A percentile compares a stretch with the other conserved stretches of the same genome.
phyloP scores from a whole-genome alignment of 2,329 filamentous ascomycete genomes.

The Chrysoporthe cubensis region DNA sequence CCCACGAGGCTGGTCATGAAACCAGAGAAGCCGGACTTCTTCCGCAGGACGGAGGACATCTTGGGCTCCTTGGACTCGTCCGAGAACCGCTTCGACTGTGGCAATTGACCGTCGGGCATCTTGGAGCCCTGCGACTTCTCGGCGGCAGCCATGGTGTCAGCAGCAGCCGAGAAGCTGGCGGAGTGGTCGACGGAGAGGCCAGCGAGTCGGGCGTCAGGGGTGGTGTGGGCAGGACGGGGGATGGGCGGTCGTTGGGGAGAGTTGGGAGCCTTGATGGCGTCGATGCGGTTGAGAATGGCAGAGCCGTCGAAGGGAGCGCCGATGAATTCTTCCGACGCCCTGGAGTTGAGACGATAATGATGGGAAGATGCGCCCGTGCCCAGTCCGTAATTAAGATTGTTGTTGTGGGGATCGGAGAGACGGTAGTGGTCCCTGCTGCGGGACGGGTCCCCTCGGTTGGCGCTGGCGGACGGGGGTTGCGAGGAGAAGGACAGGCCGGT shows the following conservation, averaged over 20 bases:
- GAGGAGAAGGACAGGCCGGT: slow-evolving; percentile 39
- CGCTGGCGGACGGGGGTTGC: slow-evolving; percentile 24
- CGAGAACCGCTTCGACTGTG: slow-evolving; percentile 73
- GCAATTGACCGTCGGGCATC: slow-evolving; percentile 49
- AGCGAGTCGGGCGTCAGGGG: slow-evolving; percentile 55
- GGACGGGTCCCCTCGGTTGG: slow-evolving; percentile 25
- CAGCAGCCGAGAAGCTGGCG: slow-evolving; percentile 62
- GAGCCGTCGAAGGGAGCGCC: slow-evolving; percentile 69
- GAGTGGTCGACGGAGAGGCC: slow-evolving; percentile 66
- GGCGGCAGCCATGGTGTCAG: slow-evolving; percentile 52
- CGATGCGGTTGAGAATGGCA: slow-evolving; percentile 63
- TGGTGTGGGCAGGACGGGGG: slow-evolving; percentile 49
- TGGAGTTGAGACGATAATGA: slow-evolving; percentile 46
- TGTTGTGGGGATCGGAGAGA: slow-evolving; percentile 37
- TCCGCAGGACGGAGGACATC: slow-evolving; percentile 64
- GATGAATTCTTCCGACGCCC: slow-evolving; percentile 62
- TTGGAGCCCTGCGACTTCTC: slow-evolving; percentile 48
- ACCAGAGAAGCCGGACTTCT: slow-evolving; percentile 87
- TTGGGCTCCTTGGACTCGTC: slow-evolving; percentile 74
- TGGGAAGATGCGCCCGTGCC: slow-evolving; percentile 30
- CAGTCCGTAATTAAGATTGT: slow-evolving; percentile 33
- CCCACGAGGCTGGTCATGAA: slow-evolving; percentile 84
- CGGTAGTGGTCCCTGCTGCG: slow-evolving; percentile 29
- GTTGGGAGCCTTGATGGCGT: slow-evolving; percentile 50
- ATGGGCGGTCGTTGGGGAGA: slow-evolving; percentile 31